These are phyloP conservation scores for Cynanchum wilfordii DNA, from an alignment of 257 asterid species.

Conservation along the genomic window DNA sequence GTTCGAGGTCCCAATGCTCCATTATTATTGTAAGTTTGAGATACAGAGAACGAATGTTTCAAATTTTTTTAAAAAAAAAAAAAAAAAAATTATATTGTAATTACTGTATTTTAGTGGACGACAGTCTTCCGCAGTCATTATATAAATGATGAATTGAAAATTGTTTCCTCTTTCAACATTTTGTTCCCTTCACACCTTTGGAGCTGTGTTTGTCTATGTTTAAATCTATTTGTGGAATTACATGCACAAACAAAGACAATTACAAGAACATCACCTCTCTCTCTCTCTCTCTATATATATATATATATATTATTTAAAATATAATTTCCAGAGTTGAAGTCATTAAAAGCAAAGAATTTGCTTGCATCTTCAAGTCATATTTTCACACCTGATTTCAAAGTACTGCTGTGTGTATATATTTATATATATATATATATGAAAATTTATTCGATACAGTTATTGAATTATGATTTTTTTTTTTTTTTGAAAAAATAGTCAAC, in stretches of 20 bases:
- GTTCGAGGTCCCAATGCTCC: no score
- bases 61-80: neutral
- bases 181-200: neutral
- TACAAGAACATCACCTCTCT: neutral
- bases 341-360: neutral
- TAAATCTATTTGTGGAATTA: neutral
- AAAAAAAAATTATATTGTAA: neutral
- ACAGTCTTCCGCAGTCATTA: neutral
- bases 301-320: neutral
- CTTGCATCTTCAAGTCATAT: neutral
- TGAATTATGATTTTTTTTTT: no score
- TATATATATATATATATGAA: no score
- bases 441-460: no score
- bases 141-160: neutral
- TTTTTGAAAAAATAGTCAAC: no score
- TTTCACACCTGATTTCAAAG: neutral
- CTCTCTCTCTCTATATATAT: neutral
- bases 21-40: no score
- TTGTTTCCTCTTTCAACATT: neutral
- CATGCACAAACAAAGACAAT: neutral
- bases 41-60: no score
- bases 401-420: no score
- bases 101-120: neutral
- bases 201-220: no score
- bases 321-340: neutral